phyloP scores from a whole-genome alignment of 2,329 filamentous ascomycete genomes.

The Fusarium duplospermum region DNA sequence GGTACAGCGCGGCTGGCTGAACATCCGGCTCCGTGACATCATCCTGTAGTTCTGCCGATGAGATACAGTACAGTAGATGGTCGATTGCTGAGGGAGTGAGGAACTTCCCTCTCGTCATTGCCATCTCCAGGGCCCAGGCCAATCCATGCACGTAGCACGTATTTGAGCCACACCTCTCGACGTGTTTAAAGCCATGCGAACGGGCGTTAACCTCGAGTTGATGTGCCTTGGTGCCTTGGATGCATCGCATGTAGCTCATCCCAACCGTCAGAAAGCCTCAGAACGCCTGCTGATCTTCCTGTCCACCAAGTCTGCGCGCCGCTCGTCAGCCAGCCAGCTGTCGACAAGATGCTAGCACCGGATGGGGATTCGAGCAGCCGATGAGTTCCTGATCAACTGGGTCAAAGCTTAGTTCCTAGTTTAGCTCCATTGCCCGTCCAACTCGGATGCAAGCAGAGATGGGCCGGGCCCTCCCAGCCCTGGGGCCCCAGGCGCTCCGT shows the following conservation, averaged over 20 bases:
- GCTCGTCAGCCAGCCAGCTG: slow-evolving; percentile 2
- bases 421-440: slow-evolving; percentile 14
- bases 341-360: slow-evolving; percentile 12
- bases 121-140: slow-evolving; percentile 2
- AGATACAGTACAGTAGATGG: neutral
- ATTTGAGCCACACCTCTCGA: slow-evolving; percentile 20
- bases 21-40: neutral
- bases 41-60: neutral
- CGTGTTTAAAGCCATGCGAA: slow-evolving; percentile 18
- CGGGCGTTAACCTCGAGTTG: slow-evolving; percentile 5
- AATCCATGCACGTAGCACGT: neutral
- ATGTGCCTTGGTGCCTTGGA: slow-evolving; percentile 10
- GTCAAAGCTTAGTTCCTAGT: slow-evolving; percentile 29
- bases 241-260: slow-evolving; percentile 6
- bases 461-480: slow-evolving; percentile 4
- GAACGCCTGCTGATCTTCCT: slow-evolving; percentile 23
- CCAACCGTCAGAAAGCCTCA: slow-evolving; percentile 17
- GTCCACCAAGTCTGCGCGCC: slow-evolving; percentile 1
- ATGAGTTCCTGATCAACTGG: slow-evolving; percentile 24
- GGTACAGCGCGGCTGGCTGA: slow-evolving; percentile 1
- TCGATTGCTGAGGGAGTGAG: neutral
- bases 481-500: slow-evolving; percentile 11
- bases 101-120: slow-evolving; percentile 4
- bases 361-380: slow-evolving; percentile 8
- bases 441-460: slow-evolving; percentile 3